Evolutionary conservation across 805 yeast genomes (phyloP).

Genomic region (Metschnikowia vanudenii): DNA sequence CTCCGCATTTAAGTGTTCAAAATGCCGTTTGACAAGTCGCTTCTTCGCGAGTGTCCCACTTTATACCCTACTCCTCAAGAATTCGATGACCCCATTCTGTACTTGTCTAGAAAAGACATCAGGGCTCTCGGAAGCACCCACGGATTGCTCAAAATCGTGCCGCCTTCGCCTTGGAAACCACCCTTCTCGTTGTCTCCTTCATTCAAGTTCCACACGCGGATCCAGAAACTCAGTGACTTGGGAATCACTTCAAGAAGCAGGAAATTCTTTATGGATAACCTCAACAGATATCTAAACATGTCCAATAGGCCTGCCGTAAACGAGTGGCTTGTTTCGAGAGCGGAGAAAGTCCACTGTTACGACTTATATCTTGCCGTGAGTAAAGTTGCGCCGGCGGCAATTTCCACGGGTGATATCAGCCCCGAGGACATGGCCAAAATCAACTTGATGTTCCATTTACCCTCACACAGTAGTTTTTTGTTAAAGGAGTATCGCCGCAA

Average conservation of each 20-base stretch:
- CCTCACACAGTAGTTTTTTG: conserved; percentile 18
- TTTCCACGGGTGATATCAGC: conserved; percentile 14
- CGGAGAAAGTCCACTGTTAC: conserved; percentile 31
- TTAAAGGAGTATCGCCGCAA: conserved; percentile 25
- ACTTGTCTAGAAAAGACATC: conserved; percentile 42
- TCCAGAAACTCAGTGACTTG: conserved; percentile 66
- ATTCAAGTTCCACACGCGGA: conserved; percentile 64
- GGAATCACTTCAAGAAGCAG: conserved; percentile 63
- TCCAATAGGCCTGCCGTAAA: conserved; percentile 27
- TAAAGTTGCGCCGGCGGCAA: conserved; percentile 14
- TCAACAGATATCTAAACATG: conserved; percentile 57
- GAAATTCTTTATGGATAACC: conserved; percentile 57
- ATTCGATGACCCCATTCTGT: conserved; percentile 50
- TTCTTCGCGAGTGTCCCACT: conserved; percentile 44
- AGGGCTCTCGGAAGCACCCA: conserved; percentile 42
- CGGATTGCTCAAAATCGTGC: conserved; percentile 54
- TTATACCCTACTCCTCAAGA: conserved; percentile 44
- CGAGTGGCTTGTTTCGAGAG: conserved; percentile 22
- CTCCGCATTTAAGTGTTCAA: not conserved
- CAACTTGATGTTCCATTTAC: conserved; percentile 26
- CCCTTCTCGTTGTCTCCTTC: conserved; percentile 53
- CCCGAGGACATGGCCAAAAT: conserved; percentile 23
- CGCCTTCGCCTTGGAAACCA: conserved; percentile 54
- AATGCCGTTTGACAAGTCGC: conserved; percentile 27
- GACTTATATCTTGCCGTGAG: conserved; percentile 39